Conservation (phyloP, 306 rosid genomes). For the Quercus glauca region DNA sequence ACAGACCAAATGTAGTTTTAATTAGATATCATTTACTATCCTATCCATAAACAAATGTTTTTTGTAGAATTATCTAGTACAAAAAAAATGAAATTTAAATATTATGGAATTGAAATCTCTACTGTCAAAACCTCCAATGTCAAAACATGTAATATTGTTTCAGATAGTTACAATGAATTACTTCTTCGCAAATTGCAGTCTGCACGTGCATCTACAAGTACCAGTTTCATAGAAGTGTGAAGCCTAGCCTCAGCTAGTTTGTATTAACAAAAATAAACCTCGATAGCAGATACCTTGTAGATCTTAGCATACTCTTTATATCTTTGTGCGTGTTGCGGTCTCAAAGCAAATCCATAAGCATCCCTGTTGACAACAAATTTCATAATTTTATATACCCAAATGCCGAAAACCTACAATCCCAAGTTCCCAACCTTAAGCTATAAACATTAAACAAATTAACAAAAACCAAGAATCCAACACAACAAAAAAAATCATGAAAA, state of each 20-base stretch:
- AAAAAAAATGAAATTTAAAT: too few species aligned
- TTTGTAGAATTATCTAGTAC: too few species aligned
- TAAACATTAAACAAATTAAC: too few species aligned
- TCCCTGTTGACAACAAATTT: slow-evolving; percentile 51
- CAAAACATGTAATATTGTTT: too few species aligned
- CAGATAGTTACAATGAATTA: background rate
- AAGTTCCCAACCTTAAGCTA: too few species aligned
- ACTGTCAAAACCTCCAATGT: too few species aligned
- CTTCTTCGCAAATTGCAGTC: background rate
- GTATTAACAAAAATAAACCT: slow-evolving; percentile 1
- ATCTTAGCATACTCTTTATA: slow-evolving; percentile 62
- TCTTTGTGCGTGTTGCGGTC: slow-evolving; percentile 83
- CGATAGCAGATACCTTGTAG: slow-evolving; percentile 58
- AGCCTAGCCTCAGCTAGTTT: slow-evolving; percentile 3
- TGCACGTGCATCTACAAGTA: background rate
- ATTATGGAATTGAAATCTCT: too few species aligned
- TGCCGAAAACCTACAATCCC: background rate
- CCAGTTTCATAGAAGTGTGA: background rate
- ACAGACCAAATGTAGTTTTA: too few species aligned
- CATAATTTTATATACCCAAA: background rate
- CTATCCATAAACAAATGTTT: too few species aligned
- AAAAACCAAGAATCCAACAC: background rate
- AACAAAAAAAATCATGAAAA: background rate
- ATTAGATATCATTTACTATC: too few species aligned
- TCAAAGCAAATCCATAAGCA: slow-evolving; percentile 88